Base-by-base conservation (phyloP, 2,329 filamentous ascomycete species). In the Epichloe sibirici region DNA sequence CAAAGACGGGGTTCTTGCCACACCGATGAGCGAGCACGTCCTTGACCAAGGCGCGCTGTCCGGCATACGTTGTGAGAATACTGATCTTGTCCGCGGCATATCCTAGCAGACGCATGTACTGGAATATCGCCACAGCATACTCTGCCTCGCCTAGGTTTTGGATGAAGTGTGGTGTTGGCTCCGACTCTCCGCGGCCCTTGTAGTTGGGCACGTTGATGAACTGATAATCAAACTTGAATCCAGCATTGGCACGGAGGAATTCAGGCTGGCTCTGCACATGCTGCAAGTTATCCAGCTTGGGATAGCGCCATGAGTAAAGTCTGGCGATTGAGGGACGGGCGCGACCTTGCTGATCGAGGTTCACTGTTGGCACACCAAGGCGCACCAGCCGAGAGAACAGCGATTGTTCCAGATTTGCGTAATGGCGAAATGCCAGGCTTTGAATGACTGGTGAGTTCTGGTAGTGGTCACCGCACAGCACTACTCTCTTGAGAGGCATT, bases 361-460 rank as follows among this genome's bases (percentile, higher is more conserved):
- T 86, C 60, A 95, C 86, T 6, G 86, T 83, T 3, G 93, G 93
- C n/a, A 96, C 91, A 25, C 91, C 91, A 1, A 98, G 76, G 34
- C 94, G 84, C 23, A 96, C 86, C 6, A 98, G 78, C 15, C 93
- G 83, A 37, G 90, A 87, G 71, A 98, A 98, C 6, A 98, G 79
- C 28, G 88, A 95, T 71, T 98, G 93, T 63, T 96, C 91, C 17
- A 98, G 81, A 65, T 97, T 96, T 51, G 91, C 90, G 64, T 95
- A 97, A 63, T 95, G 87, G 4, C 90, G 82, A 72, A 96, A 95
- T 1, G 93, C 91, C 54, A 94, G 77, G 62, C 91, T 95, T 66
- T 97, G 93, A 48, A 98, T 87, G 49, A 98, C 85, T 0, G 93
- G 94, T 0, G 90, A 95, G 70, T 98, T 98, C 64, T 98, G 93